phyloP scores from a whole-genome alignment of 352 stramenopile species.

The Phytophthora meadii region DNA sequence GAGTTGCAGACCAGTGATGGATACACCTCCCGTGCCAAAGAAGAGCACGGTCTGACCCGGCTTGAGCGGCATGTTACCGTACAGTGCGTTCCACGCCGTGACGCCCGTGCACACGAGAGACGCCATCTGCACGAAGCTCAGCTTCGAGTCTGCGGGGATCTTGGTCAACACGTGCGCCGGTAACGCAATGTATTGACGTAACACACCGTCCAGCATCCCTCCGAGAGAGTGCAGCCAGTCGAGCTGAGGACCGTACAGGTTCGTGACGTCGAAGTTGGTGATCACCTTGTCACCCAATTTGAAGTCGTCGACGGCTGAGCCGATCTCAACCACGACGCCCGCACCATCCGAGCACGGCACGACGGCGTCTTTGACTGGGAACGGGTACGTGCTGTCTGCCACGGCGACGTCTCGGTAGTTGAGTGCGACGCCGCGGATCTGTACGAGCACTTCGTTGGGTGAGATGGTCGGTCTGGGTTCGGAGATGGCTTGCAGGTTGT shows the following conservation, averaged over 20 bases:
- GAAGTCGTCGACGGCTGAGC: slow-evolving; percentile 10
- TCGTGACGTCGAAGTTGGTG: slow-evolving; percentile 25
- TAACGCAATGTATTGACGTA: slow-evolving; percentile 22
- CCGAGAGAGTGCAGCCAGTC: slow-evolving; percentile 14
- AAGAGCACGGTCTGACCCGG: slow-evolving; percentile 33
- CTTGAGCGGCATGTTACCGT: slow-evolving; percentile 9
- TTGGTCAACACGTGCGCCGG: slow-evolving; percentile 19
- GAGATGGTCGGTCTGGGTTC: slow-evolving; percentile 15
- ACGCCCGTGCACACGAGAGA: slow-evolving; percentile 25
- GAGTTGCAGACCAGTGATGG: slow-evolving; percentile 30
- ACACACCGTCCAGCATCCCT: slow-evolving; percentile 15
- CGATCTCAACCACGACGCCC: slow-evolving; percentile 20
- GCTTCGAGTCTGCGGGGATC: slow-evolving; percentile 12
- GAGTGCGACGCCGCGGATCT: slow-evolving; percentile 32
- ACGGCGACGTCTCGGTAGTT: slow-evolving; percentile 26
- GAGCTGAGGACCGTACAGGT: too few species aligned
- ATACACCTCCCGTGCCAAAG: slow-evolving; percentile 26
- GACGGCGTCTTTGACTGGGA: too few species aligned
- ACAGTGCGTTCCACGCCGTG: slow-evolving; percentile 32
- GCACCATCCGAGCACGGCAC: slow-evolving; percentile 28
- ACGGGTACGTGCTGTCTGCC: slow-evolving; percentile 17
- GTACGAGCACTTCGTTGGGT: slow-evolving; percentile 27
- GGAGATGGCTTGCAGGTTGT: slow-evolving; percentile 4
- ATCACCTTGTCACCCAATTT: slow-evolving; percentile 24
- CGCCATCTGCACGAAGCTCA: slow-evolving; percentile 31